Percentiles rank a stretch among this genome's conserved stretches.
Evolutionary conservation across 768 basidiomycete genomes (phyloP).

Genomic region (Auricularia heimuer): DNA sequence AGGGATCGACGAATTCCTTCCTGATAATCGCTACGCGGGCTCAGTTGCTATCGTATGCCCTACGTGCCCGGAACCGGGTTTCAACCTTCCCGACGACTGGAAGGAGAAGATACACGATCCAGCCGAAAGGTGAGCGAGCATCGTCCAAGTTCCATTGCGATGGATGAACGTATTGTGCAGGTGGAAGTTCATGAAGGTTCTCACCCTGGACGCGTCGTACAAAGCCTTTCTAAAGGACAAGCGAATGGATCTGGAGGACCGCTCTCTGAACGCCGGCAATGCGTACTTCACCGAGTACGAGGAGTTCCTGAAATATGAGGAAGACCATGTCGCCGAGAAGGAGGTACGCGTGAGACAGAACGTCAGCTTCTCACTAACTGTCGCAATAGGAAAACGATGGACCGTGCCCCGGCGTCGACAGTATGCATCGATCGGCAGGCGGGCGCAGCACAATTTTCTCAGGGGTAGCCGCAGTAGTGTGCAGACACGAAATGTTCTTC

Average conservation of each 20-base stretch:
- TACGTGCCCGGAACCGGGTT: slow-evolving; percentile 5
- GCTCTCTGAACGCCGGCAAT: not conserved
- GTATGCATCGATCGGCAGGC: not conserved
- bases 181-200: not conserved
- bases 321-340: not conserved
- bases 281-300: not conserved
- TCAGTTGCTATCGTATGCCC: slow-evolving; percentile 8
- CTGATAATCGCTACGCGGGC: not conserved
- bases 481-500: not conserved
- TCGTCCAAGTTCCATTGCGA: no score
- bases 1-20: not conserved
- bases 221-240: not conserved
- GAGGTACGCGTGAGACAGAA: not conserved
- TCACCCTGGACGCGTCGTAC: not conserved
- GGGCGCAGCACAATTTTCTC: not conserved
- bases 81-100: slow-evolving; percentile 5
- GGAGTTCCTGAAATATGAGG: not conserved
- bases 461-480: not conserved
- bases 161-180: not conserved
- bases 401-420: not conserved
- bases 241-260: not conserved
- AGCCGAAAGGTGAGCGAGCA: no score
- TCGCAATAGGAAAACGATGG: not conserved
- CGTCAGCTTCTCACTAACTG: no score
- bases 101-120: not conserved